Conservation (phyloP, 2,329 filamentous ascomycete species). For the Geosmithia morbida region DNA sequence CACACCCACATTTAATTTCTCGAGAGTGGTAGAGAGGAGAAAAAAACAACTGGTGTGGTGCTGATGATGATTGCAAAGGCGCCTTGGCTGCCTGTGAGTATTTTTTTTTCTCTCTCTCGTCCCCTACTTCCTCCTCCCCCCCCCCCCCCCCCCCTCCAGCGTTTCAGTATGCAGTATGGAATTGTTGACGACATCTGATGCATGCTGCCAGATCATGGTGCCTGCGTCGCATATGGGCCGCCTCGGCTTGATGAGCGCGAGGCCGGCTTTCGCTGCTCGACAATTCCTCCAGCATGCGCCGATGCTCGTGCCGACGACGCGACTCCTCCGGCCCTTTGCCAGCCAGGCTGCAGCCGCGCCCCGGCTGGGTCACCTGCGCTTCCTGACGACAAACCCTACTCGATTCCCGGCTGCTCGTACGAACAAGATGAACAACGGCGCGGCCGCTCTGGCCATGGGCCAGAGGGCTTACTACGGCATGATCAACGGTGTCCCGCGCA, state of each 20-base stretch:
- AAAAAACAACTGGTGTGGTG: background rate
- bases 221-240: slow-evolving; percentile 7
- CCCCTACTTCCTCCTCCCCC: background rate
- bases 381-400: slow-evolving; percentile 1
- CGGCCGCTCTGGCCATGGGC: background rate
- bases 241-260: slow-evolving; percentile 14
- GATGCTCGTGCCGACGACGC: background rate
- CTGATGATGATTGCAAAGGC: slow-evolving; percentile 11
- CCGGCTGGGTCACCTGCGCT: background rate
- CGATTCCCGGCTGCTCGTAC: background rate
- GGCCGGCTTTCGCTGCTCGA: slow-evolving; percentile 4
- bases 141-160: no score
- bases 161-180: no score
- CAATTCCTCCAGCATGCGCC: background rate
- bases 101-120: background rate
- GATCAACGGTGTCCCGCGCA: slow-evolving; percentile 37
- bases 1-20: background rate
- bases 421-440: background rate
- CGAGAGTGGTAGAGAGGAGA: background rate
- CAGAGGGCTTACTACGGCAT: slow-evolving; percentile 20
- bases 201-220: background rate
- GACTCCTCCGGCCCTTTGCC: slow-evolving; percentile 1
- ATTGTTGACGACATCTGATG: background rate
- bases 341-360: background rate
- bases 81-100: slow-evolving; percentile 14